phyloP scores from a whole-genome alignment of 164 flowering plant genomes.

The Protea cynaroides region DNA sequence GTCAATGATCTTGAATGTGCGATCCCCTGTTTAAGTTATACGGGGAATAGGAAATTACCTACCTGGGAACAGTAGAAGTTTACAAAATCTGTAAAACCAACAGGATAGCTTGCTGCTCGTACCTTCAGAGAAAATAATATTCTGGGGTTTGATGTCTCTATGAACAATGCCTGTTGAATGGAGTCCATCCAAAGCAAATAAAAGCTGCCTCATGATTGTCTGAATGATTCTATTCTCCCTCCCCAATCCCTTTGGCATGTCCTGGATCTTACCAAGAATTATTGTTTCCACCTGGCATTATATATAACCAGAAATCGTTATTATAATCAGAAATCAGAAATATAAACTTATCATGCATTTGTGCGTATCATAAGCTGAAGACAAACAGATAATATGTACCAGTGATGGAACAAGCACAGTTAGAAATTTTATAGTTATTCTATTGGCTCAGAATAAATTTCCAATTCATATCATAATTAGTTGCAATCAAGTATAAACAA shows the following conservation, averaged over 20 bases:
- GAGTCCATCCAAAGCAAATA: constrained; percentile 94
- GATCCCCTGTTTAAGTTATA: constrained; percentile 52
- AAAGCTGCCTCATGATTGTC: constrained; percentile 73
- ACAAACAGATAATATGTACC: not conserved
- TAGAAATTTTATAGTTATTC: no score
- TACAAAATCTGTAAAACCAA: not conserved
- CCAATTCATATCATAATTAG: no score
- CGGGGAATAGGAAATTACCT: not conserved
- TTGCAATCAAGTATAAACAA: no score
- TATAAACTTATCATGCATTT: not conserved
- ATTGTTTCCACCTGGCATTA: constrained; percentile 67
- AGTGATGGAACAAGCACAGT: not conserved
- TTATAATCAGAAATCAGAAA: not conserved
- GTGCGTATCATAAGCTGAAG: not conserved
- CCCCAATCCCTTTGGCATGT: constrained; percentile 82
- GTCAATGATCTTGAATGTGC: constrained; percentile 95
- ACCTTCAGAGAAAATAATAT: constrained; percentile 95
- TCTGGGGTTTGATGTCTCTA: constrained; percentile 96
- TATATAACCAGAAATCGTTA: not conserved
- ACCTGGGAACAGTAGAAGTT: not conserved
- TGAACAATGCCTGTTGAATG: constrained; percentile 98
- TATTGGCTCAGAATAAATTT: no score
- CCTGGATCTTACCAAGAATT: constrained; percentile 76
- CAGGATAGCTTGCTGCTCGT: not conserved
- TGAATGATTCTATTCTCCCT: constrained; percentile 92